A percentile compares a stretch with the other conserved stretches of the same genome.
Evolutionary conservation across 1,284 basidiomycete genomes (phyloP).

Genomic region (Puccinia horiana): DNA sequence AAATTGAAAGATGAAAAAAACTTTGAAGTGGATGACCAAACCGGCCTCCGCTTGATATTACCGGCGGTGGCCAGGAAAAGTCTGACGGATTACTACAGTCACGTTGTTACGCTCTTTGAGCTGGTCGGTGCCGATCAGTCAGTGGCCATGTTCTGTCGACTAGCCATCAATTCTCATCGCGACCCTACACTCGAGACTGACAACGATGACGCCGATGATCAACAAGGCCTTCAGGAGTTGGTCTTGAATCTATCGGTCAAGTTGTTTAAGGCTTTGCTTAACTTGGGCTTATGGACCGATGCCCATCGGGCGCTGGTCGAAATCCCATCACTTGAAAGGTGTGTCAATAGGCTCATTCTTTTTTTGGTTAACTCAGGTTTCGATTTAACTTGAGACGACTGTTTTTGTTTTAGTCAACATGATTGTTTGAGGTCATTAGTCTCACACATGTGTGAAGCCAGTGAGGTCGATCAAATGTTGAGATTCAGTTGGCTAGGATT

Average conservation of each 20-base stretch:
- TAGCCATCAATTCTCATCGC: conserved; percentile 15
- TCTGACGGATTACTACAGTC: conserved; percentile 21
- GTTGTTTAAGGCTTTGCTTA: conserved; percentile 32
- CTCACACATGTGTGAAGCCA: conserved; percentile 86
- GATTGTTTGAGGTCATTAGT: conserved; percentile 78
- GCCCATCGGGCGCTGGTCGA: conserved; percentile 32
- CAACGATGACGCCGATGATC: not conserved
- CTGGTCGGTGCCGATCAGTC: conserved; percentile 33
- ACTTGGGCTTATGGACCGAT: conserved; percentile 40
- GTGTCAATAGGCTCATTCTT: not conserved
- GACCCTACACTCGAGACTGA: not conserved
- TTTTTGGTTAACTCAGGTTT: not conserved
- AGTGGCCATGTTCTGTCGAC: conserved; percentile 39
- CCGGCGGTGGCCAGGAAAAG: not conserved
- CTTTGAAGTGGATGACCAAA: conserved; percentile 46
- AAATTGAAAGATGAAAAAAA: conserved; percentile 35
- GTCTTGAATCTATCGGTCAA: conserved; percentile 36
- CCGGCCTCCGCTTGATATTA: conserved; percentile 23
- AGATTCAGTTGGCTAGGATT: conserved; percentile 82
- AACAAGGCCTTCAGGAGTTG: not conserved
- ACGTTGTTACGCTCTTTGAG: conserved; percentile 31
- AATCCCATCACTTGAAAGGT: conserved; percentile 39
- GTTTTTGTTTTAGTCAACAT: conserved; percentile 66
- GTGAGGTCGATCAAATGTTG: conserved; percentile 76
- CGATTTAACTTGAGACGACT: not conserved